phyloP scores from a whole-genome alignment of 768 basidiomycete species.

The Lepiota brunneoincarnata region DNA sequence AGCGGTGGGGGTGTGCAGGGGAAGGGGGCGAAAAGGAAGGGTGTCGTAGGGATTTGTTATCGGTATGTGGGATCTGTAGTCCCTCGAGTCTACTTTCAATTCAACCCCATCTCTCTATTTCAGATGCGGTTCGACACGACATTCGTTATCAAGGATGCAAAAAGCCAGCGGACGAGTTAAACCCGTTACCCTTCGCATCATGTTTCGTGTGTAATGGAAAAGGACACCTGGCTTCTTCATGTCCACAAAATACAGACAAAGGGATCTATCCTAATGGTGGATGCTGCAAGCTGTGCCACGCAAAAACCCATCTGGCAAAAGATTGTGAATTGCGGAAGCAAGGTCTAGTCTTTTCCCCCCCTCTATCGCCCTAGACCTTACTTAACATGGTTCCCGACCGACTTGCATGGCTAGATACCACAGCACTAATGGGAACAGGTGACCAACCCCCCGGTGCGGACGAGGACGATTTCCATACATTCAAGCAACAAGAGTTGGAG shows the following conservation, averaged over 20 bases:
- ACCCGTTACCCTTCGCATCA: constrained; percentile 83
- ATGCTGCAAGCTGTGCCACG: constrained; percentile 83
- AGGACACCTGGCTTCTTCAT: constrained; percentile 84
- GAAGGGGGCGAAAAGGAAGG: constrained; percentile 18
- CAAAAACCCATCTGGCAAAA: constrained; percentile 81
- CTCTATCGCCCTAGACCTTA: background rate
- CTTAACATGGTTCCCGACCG: constrained; percentile 4
- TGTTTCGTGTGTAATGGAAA: constrained; percentile 87
- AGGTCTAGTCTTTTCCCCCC: constrained; percentile 32
- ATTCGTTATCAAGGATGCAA: constrained; percentile 80
- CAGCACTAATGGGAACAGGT: constrained; percentile 41
- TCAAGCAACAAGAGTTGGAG: constrained; percentile 62
- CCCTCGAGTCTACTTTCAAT: background rate
- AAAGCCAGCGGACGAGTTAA: constrained; percentile 52
- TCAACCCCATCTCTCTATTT: background rate
- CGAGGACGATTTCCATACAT: constrained; percentile 90
- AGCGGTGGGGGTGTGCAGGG: constrained; percentile 12
- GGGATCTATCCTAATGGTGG: constrained; percentile 93
- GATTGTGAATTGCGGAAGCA: constrained; percentile 69
- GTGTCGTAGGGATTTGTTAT: constrained; percentile 62
- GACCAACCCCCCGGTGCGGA: constrained; percentile 76
- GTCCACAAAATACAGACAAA: constrained; percentile 74
- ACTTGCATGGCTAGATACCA: constrained; percentile 35
- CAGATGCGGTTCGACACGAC: constrained; percentile 81
- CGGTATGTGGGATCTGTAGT: constrained; percentile 41